Percentiles rank a stretch among this genome's conserved stretches.
Evolutionary conservation across 1,139 yeast species (phyloP).

Genomic region (Diutina sp.): DNA sequence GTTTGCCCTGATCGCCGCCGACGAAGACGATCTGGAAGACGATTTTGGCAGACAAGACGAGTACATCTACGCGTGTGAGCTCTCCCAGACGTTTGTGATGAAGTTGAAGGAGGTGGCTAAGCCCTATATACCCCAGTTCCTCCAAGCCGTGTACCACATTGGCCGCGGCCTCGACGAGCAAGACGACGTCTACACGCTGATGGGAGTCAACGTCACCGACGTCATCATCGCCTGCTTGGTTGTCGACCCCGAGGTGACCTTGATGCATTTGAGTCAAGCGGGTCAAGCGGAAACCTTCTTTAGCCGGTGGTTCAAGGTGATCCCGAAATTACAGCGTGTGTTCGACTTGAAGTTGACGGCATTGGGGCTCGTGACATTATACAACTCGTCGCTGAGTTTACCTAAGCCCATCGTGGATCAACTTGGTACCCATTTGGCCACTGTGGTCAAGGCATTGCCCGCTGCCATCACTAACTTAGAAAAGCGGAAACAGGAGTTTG

Average conservation of each 20-base stretch:
- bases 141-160: constrained; percentile 14
- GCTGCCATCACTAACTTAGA: constrained; percentile 55
- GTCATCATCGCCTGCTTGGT: constrained; percentile 57
- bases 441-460: constrained; percentile 50
- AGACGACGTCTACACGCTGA: constrained; percentile 22
- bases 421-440: constrained; percentile 31
- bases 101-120: constrained; percentile 28
- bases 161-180: constrained; percentile 4
- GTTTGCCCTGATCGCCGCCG: constrained; percentile 24
- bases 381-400: constrained; percentile 13
- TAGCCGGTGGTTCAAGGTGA: constrained; percentile 51
- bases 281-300: constrained; percentile 41
- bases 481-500: constrained; percentile 38
- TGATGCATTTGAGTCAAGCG: constrained; percentile 37
- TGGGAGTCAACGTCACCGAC: constrained; percentile 47
- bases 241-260: constrained; percentile 44
- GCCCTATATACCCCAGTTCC: constrained; percentile 26
- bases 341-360: constrained; percentile 70
- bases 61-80: constrained; percentile 34
- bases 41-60: constrained; percentile 28
- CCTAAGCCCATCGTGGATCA: not conserved
- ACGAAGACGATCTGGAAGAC: constrained; percentile 17
- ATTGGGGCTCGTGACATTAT: constrained; percentile 48
- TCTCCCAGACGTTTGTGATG: constrained; percentile 43
- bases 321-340: constrained; percentile 54